Base-by-base conservation (phyloP, 352 stramenopile species). In the Achlya hypogyna region DNA sequence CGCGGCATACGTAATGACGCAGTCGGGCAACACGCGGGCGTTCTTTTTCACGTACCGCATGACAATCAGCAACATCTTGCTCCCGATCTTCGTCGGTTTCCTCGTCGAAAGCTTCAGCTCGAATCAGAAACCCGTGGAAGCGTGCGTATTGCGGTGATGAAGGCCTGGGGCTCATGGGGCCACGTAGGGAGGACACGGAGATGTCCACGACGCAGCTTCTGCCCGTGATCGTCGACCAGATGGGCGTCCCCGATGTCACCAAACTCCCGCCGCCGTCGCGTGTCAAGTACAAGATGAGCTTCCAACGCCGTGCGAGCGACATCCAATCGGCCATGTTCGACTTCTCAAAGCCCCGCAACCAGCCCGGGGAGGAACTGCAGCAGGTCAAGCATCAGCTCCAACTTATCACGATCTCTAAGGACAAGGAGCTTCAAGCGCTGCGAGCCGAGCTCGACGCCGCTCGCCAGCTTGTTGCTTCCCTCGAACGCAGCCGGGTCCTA, bases 1-100 rank as follows among this genome's bases (percentile, higher is more conserved):
- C 40, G 84, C 84, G 0, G 82, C 78, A 0, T 78, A 89, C 63
- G 80, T 83, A 23, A 74, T 89, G 58, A 93, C 84, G 1, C 54
- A 69, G 34, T 79, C 78, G 4, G 47, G 80, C 45, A 73, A 69
- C 49, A 93, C 84, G 6, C 88, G 88, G 60, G 69, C 89, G 35
- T 93, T 89, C 66, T 93, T 93, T 65, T 93, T 93, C 67, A 77
- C 72, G 22, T 93, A 87, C 72, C 84, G 84, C 54, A 89, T 93
- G 69, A 79, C 81, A 0, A 91, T 93, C 74, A 82, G 73, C 65
- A 93, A 89, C 68, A 88, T 93, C 49, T 64, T 93, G 40, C 67
- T 93, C 45, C 84, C 84, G 5, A 93, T 93, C 63, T 88, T 93
- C 53, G 82, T 91, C 25, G 84, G 84, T 86, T 93, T 93, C 71